These are phyloP conservation scores for Primulina huaijiensis DNA, from an alignment of 257 asterid species.

Conservation along the genomic window DNA sequence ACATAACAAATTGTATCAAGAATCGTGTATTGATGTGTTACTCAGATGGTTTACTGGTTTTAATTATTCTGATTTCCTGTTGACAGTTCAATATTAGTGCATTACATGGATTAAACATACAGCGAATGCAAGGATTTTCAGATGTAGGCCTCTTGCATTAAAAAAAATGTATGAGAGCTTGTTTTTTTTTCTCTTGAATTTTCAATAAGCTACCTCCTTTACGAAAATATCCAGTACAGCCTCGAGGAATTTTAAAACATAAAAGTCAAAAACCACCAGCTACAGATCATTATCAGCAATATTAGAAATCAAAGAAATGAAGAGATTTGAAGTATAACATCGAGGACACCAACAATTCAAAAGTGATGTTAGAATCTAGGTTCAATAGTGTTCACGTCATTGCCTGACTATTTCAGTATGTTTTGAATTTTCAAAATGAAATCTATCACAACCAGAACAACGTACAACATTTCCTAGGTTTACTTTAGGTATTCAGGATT, in stretches of 20 bases:
- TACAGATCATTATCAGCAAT: neutral
- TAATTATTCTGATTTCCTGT: too few species aligned
- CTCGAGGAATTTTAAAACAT: conserved; percentile 12
- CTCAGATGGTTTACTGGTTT: too few species aligned
- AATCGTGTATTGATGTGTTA: too few species aligned
- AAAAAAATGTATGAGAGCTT: neutral
- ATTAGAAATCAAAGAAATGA: conserved; percentile 3
- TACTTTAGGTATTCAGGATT: too few species aligned
- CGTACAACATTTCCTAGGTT: too few species aligned
- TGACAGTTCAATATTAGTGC: neutral
- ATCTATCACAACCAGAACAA: too few species aligned
- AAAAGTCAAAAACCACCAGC: neutral
- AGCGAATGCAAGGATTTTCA: neutral
- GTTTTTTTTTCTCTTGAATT: neutral
- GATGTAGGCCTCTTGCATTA: neutral
- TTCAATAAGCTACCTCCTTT: neutral
- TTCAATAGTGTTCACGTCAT: neutral
- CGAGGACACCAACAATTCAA: neutral
- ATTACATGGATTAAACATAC: too few species aligned
- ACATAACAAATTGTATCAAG: too few species aligned
- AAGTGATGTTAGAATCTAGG: too few species aligned
- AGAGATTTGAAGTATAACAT: neutral
- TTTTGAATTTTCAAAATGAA: neutral
- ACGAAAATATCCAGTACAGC: neutral
- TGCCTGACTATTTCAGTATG: neutral